Conservation (phyloP, 148 eudicot genomes). For the Camellia granthamiana region DNA sequence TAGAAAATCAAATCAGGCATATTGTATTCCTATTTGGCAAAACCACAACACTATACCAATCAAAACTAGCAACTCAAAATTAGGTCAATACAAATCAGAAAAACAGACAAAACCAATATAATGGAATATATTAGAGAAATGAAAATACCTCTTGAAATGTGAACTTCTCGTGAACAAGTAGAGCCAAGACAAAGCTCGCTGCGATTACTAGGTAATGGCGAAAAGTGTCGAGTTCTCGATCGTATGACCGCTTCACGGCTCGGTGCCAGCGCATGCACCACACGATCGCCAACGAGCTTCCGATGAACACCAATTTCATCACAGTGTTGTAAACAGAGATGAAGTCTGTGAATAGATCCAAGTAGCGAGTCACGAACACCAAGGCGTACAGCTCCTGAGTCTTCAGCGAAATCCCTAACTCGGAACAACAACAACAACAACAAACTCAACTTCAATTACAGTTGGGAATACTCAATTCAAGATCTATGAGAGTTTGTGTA, state of each 20-base stretch:
- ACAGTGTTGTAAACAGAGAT: constrained; percentile 70
- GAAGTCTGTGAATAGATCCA: constrained; percentile 78
- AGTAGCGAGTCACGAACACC: constrained; percentile 76
- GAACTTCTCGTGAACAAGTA: constrained; percentile 76
- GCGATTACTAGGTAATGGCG: constrained; percentile 62
- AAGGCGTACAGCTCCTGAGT: constrained; percentile 87
- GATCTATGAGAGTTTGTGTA: neutral
- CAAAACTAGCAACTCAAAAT: neutral
- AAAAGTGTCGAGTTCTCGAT: constrained; percentile 74
- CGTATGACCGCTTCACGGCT: constrained; percentile 69
- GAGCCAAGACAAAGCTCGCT: constrained; percentile 60
- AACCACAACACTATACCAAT: neutral
- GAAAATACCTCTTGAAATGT: constrained; percentile 67
- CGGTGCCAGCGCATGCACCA: constrained; percentile 78
- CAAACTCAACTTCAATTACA: neutral
- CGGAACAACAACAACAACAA: neutral
- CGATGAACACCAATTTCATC: constrained; percentile 78
- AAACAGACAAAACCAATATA: neutral
- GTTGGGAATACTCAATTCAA: neutral
- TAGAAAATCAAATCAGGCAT: too few relatives aligned
- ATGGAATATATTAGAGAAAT: neutral
- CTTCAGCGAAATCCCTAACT: constrained; percentile 82
- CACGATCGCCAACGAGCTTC: constrained; percentile 70
- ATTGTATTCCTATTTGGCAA: neutral
- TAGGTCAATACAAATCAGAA: constrained; percentile 2